phyloP scores from a whole-genome alignment of 352 stramenopile species.

The Albugo candida region DNA sequence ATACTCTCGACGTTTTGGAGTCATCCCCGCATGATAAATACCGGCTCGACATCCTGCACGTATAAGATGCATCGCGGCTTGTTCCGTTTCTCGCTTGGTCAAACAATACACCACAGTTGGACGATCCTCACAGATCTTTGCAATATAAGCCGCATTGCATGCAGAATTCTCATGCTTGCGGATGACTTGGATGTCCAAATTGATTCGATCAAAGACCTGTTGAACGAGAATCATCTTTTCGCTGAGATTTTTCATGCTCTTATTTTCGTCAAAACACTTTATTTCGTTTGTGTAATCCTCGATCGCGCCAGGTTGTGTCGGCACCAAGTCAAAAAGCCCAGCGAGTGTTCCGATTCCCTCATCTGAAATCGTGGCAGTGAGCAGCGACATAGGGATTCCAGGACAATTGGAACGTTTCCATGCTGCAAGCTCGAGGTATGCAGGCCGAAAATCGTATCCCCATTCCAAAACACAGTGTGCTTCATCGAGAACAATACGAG shows the following conservation, averaged over 20 bases:
- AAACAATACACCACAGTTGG: constrained; percentile 58
- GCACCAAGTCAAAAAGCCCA: constrained; percentile 21
- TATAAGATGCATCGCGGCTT: constrained; percentile 29
- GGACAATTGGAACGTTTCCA: constrained; percentile 26
- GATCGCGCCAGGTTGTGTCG: not conserved
- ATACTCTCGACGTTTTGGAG: constrained; percentile 33
- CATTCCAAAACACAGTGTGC: constrained; percentile 65
- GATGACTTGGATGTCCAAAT: constrained; percentile 36
- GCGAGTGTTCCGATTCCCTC: constrained; percentile 35
- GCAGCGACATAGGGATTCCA: constrained; percentile 39
- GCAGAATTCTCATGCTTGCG: constrained; percentile 17
- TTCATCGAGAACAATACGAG: constrained; percentile 53
- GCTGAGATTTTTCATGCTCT: not conserved
- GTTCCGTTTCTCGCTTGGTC: constrained; percentile 44
- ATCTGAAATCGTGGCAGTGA: constrained; percentile 46
- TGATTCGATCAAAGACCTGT: constrained; percentile 36
- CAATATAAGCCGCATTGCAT: constrained; percentile 10
- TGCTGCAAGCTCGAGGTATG: constrained; percentile 40
- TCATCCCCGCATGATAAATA: constrained; percentile 50
- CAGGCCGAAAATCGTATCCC: constrained; percentile 51
- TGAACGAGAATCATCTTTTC: constrained; percentile 35
- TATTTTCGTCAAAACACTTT: not conserved
- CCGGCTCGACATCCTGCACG: constrained; percentile 26
- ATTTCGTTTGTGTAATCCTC: not conserved
- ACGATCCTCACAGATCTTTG: constrained; percentile 10